Percentiles rank a stretch among this genome's conserved stretches.
phyloP scores from a whole-genome alignment of 2,329 filamentous ascomycete genomes.

The Myotisia sp. region DNA sequence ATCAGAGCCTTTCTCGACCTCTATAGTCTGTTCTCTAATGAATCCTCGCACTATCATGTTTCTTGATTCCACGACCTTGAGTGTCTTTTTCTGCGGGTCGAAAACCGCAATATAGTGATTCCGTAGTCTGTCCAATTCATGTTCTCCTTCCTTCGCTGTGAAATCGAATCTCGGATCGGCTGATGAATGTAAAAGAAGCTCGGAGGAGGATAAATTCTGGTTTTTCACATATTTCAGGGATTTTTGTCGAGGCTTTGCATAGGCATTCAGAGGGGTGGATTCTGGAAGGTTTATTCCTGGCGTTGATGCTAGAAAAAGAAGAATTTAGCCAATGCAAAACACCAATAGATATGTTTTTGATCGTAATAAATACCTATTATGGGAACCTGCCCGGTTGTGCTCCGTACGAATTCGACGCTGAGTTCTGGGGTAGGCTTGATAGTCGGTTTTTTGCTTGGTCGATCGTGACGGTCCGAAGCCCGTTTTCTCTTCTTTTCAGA shows the following conservation, averaged over 20 bases:
- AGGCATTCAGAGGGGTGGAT: constrained; percentile 25
- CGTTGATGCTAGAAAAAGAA: constrained; percentile 14
- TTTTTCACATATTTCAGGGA: constrained; percentile 19
- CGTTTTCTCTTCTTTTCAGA: constrained; percentile 40
- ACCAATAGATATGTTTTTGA: background rate
- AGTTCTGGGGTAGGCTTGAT: constrained; percentile 26
- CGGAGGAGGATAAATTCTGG: constrained; percentile 27
- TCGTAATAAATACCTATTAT: constrained; percentile 32
- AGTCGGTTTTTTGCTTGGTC: constrained; percentile 37
- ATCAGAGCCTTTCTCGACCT: constrained; percentile 18
- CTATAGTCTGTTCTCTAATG: constrained; percentile 20
- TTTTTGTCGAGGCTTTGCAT: constrained; percentile 37
- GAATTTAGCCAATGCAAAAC: constrained; percentile 1
- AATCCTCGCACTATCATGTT: constrained; percentile 42
- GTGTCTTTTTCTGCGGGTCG: constrained; percentile 38
- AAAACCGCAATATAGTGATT: constrained; percentile 49
- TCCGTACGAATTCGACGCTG: constrained; percentile 33
- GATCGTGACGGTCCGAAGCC: constrained; percentile 29
- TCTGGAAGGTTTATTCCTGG: constrained; percentile 17
- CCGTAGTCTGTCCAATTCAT: constrained; percentile 37
- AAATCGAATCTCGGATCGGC: constrained; percentile 48
- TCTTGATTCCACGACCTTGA: constrained; percentile 42
- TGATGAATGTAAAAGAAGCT: constrained; percentile 47
- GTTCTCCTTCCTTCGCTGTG: constrained; percentile 37
- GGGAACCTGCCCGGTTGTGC: constrained; percentile 35